Evolutionary conservation across 2,329 filamentous ascomycete species (phyloP).

Genomic region (Helotiales sp.): DNA sequence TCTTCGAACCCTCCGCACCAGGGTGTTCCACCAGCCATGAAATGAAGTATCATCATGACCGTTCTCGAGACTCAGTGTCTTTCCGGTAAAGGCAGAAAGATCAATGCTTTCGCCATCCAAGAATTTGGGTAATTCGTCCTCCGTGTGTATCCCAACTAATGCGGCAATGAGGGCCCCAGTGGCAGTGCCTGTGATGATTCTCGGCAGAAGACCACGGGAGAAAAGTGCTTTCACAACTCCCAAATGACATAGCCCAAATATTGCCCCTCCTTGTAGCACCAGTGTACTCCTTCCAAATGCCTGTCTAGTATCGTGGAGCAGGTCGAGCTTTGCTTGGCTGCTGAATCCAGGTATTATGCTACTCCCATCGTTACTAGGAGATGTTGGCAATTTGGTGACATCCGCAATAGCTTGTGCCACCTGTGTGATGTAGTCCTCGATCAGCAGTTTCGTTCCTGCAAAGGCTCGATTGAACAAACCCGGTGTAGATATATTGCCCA

Average conservation of each 20-base stretch:
- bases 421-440: slow-evolving; percentile 87
- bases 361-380: slow-evolving; percentile 42
- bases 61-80: slow-evolving; percentile 35
- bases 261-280: slow-evolving; percentile 85
- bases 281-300: slow-evolving; percentile 85
- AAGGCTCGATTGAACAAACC: slow-evolving; percentile 83
- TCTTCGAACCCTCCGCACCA: slow-evolving; percentile 65
- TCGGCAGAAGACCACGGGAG: slow-evolving; percentile 75
- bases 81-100: slow-evolving; percentile 69
- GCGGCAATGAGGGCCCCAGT: slow-evolving; percentile 89
- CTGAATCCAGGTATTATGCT: slow-evolving; percentile 40
- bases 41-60: slow-evolving; percentile 39
- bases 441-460: slow-evolving; percentile 84
- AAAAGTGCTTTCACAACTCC: slow-evolving; percentile 89
- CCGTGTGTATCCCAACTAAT: slow-evolving; percentile 81
- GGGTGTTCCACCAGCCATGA: slow-evolving; percentile 50
- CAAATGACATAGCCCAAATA: slow-evolving; percentile 87
- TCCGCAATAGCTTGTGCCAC: slow-evolving; percentile 80
- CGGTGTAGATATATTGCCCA: slow-evolving; percentile 86
- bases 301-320: slow-evolving; percentile 83
- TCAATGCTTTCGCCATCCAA: slow-evolving; percentile 80
- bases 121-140: slow-evolving; percentile 77
- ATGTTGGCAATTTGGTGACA: slow-evolving; percentile 66
- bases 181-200: slow-evolving; percentile 88
- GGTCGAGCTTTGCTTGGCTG: slow-evolving; percentile 68